Conservation (phyloP, 352 stramenopile species). For the Pythium vanterpoolii region DNA sequence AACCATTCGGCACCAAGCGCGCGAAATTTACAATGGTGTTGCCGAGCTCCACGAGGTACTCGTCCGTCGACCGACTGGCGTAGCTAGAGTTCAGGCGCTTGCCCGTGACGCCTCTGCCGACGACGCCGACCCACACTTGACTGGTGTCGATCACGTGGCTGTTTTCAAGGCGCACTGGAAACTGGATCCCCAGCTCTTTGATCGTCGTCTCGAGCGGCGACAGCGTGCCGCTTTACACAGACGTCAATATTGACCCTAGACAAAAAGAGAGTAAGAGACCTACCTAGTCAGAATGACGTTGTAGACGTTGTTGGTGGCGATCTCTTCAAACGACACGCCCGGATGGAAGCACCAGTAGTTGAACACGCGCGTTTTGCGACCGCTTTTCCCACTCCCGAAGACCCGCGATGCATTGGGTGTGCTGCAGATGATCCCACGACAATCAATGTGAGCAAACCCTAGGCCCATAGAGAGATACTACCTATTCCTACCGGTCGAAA, state of each 20-base stretch:
- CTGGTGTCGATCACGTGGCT: conserved; percentile 94
- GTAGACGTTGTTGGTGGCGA: conserved; percentile 90
- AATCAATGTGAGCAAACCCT: background rate
- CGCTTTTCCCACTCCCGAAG: conserved; percentile 51
- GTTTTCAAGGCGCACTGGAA: conserved; percentile 96
- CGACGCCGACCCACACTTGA: conserved; percentile 90
- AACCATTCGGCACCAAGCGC: conserved; percentile 92
- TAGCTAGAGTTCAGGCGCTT: conserved; percentile 95
- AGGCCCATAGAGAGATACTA: conserved; percentile 17
- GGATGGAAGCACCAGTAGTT: conserved; percentile 99
- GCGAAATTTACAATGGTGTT: conserved; percentile 95
- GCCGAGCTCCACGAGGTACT: conserved; percentile 95
- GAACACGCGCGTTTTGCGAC: conserved; percentile 84
- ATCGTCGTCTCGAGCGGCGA: conserved; percentile 95
- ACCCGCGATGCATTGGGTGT: conserved; percentile 34
- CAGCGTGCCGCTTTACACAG: conserved; percentile 91
- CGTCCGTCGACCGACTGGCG: conserved; percentile 88
- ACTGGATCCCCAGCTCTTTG: conserved; percentile 95
- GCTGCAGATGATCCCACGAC: background rate
- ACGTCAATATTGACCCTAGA: too few relatives aligned
- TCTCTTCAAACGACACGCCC: conserved; percentile 94
- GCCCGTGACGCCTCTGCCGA: conserved; percentile 91
- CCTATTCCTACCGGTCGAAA: conserved; percentile 58
- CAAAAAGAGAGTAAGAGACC: background rate
- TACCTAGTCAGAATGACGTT: conserved; percentile 87